These are phyloP conservation scores for Quercus wislizeni DNA, from an alignment of 306 rosid species.

Conservation along the genomic window DNA sequence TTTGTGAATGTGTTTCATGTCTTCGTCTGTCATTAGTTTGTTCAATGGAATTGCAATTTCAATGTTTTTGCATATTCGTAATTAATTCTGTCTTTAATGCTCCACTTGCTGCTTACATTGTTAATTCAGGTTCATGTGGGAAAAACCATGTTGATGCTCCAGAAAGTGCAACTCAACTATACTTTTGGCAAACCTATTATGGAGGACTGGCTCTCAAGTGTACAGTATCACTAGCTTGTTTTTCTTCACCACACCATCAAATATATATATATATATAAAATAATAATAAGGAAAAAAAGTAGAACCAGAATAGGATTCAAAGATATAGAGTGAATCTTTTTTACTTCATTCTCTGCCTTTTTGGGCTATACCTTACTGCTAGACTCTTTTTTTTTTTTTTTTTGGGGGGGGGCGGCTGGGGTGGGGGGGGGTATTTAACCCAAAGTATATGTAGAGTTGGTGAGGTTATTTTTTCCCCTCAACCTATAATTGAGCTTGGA, in stretches of 20 bases:
- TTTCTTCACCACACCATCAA: background rate
- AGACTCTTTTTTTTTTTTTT: background rate
- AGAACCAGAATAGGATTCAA: conserved; percentile 20
- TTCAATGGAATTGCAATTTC: background rate
- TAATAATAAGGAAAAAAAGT: background rate
- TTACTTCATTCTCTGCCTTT: conserved; percentile 22
- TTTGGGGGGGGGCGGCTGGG: no score
- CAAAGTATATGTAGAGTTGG: conserved; percentile 14
- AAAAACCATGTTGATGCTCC: background rate
- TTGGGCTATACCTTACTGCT: conserved; percentile 26
- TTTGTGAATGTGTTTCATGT: background rate
- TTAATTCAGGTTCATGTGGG: conserved; percentile 20
- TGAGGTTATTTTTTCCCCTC: conserved; percentile 13
- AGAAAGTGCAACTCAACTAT: conserved; percentile 16
- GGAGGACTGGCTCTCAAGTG: conserved; percentile 32
- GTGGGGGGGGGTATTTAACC: background rate
- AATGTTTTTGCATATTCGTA: background rate
- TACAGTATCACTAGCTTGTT: conserved; percentile 45
- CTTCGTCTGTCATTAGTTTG: background rate
- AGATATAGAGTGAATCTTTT: conserved; percentile 14
- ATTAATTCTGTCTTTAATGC: background rate
- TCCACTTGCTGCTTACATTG: background rate
- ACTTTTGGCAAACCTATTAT: conserved; percentile 20
- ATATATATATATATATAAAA: background rate
- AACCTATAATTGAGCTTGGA: background rate